Evolutionary conservation across 2,329 filamentous ascomycete species (phyloP), one percentile per base, ranked within the genome.

Genomic region (Keithomyces neogunnii): DNA sequence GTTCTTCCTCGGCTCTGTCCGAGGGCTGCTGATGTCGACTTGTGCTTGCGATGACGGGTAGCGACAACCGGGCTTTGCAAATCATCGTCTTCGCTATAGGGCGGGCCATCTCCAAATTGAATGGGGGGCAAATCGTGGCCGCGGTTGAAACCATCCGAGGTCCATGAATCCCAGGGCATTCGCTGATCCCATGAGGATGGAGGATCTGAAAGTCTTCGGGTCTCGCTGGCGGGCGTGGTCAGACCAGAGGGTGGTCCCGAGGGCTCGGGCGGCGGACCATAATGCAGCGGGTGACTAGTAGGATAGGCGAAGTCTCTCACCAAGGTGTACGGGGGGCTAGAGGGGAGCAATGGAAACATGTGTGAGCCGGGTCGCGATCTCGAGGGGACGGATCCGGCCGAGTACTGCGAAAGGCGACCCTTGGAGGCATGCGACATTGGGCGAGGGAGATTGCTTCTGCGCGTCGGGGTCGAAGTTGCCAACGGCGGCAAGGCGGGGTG

Each of bases 261-360:
- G 30, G 82, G 76, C 59, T 90, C 86, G 38, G 86, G 85, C 13
- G 89, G 85, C n/a, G 92, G 88, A 1, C 93, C 93, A 75, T 96
- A 96, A 73, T 97, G 93, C 68, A 96, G 77, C 43, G 89, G 90
- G 67, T 97, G 88, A 51, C 79, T 77, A 30, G 80, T 66, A 33
- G 89, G 83, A 66, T 97, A 99, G 59, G 93, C 93, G 71, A 97
- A 99, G 75, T 99, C 93, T 63, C 93, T 86, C 57, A 99, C 91
- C 44, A 89, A 76, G n/a, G 90, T 84, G 67, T 96, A 96, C 5
- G 88, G 70, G 19, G 96, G 80, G 64, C 84, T 95, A 53, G 90
- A 93, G 61, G 89, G 86, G 68, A 89, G 93, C 61, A 86, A 75
- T 13, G 89, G 87, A 63, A 93, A 92, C 56, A 88, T 78, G 63